A percentile compares a stretch with the other conserved stretches of the same genome.
Conservation (phyloP, 1,284 basidiomycete species). For the Puccinia brachypodii region DNA sequence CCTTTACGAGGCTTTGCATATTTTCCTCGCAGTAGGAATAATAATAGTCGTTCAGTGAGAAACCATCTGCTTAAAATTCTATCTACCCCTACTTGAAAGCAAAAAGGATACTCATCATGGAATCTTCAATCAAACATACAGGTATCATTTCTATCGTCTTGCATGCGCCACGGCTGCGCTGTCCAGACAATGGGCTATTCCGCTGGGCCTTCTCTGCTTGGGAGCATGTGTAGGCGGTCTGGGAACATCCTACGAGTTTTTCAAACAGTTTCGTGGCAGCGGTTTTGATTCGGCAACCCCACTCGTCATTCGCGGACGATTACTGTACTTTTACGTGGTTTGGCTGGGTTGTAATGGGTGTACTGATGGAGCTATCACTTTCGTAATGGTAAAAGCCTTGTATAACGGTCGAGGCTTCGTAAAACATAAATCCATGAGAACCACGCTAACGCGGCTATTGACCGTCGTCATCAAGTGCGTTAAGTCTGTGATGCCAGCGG, state of each 20-base stretch:
- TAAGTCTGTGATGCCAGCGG: neutral
- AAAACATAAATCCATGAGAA: neutral
- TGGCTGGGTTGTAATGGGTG: slow-evolving; percentile 10
- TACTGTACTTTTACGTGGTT: neutral
- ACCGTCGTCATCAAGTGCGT: slow-evolving; percentile 1
- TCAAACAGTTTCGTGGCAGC: neutral
- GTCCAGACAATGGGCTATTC: neutral
- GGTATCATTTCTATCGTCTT: slow-evolving; percentile 16
- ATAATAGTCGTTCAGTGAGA: slow-evolving; percentile 19
- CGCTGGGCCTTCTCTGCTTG: neutral
- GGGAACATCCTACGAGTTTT: neutral
- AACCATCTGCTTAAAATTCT: too few species aligned
- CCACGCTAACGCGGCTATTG: neutral
- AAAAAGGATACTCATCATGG: neutral
- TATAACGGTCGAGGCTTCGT: slow-evolving; percentile 1
- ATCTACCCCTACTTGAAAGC: neutral
- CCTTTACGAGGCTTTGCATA: slow-evolving; percentile 2
- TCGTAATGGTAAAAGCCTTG: neutral
- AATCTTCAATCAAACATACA: neutral
- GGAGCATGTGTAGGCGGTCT: slow-evolving; percentile 5
- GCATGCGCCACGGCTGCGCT: slow-evolving; percentile 15
- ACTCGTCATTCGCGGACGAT: neutral
- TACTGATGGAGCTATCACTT: slow-evolving; percentile 6
- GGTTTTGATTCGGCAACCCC: slow-evolving; percentile 1
- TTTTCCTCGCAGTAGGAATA: neutral